Conservation (phyloP, 2,329 filamentous ascomycete species). For the Camptophora hylomeconis region DNA sequence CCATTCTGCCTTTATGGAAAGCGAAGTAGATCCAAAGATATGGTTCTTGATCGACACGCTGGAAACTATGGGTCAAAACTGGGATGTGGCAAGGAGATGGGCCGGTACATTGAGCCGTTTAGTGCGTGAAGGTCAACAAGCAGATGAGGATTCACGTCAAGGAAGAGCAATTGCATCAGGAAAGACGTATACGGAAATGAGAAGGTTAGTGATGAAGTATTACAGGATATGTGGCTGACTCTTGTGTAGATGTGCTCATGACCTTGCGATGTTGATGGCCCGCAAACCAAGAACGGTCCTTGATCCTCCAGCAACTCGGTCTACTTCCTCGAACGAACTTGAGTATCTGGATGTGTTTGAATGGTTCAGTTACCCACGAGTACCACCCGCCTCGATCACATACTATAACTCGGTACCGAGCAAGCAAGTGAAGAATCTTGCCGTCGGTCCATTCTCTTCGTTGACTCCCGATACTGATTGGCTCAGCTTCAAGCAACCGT, state of each 20-base stretch:
- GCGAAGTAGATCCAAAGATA: conserved; percentile 67
- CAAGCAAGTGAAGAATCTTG: too few relatives aligned
- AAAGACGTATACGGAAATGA: conserved; percentile 81
- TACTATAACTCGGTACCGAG: too few relatives aligned
- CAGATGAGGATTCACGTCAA: conserved; percentile 20
- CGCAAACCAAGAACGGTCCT: conserved; percentile 47
- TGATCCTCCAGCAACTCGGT: conserved; percentile 18
- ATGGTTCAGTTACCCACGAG: conserved; percentile 80
- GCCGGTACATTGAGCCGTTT: conserved; percentile 67
- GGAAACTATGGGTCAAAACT: conserved; percentile 65
- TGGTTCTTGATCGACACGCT: conserved; percentile 71
- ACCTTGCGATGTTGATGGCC: conserved; percentile 79
- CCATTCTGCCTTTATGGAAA: conserved; percentile 79
- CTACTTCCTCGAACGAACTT: conserved; percentile 60
- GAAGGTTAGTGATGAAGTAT: conserved; percentile 58
- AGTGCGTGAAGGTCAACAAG: conserved; percentile 65
- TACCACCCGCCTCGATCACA: conserved; percentile 39
- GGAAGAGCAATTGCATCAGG: conserved; percentile 24
- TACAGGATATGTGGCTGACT: conserved; percentile 9
- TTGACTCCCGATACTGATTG: too few relatives aligned
- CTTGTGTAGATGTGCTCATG: conserved; percentile 25
- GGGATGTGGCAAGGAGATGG: conserved; percentile 77
- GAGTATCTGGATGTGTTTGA: conserved; percentile 90
- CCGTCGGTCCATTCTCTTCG: too few relatives aligned
- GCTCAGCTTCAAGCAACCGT: too few relatives aligned